Percentiles rank a stretch among this genome's conserved stretches.
Evolutionary conservation across 1,284 basidiomycete species (phyloP).

Genomic region (Fomes fomentarius): DNA sequence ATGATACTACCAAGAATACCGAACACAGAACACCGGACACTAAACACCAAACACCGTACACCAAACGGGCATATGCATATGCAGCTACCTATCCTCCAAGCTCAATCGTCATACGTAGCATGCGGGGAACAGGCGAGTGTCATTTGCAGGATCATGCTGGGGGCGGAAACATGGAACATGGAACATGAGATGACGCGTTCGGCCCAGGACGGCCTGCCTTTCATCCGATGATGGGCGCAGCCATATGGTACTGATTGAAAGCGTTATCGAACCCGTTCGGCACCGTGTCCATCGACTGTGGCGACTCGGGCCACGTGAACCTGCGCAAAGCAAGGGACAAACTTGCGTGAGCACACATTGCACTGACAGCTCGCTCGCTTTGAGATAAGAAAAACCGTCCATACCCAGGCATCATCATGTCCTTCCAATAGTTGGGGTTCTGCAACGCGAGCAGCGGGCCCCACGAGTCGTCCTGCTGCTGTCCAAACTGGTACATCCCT

Average conservation of each 20-base stretch:
- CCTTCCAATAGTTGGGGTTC: constrained; percentile 72
- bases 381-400: constrained; percentile 18
- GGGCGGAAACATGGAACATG: background rate
- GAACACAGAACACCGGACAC: background rate
- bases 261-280: constrained; percentile 18
- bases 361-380: no score
- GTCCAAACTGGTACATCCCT: constrained; percentile 28
- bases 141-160: background rate
- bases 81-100: no score
- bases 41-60: background rate
- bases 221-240: constrained; percentile 22
- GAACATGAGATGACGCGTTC: background rate
- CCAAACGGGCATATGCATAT: background rate
- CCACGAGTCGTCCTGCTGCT: constrained; percentile 49
- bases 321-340: constrained; percentile 3
- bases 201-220: background rate
- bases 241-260: constrained; percentile 20
- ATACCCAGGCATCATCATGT: constrained; percentile 83
- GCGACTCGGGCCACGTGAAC: constrained; percentile 29
- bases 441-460: constrained; percentile 75
- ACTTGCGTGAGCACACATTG: background rate
- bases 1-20: background rate
- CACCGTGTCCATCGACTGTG: constrained; percentile 15
- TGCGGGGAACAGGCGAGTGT: no score
- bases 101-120: no score